A percentile compares a stretch with the other conserved stretches of the same genome.
Evolutionary conservation across 306 rosid species (phyloP).

Genomic region (Clitoria ternatea): DNA sequence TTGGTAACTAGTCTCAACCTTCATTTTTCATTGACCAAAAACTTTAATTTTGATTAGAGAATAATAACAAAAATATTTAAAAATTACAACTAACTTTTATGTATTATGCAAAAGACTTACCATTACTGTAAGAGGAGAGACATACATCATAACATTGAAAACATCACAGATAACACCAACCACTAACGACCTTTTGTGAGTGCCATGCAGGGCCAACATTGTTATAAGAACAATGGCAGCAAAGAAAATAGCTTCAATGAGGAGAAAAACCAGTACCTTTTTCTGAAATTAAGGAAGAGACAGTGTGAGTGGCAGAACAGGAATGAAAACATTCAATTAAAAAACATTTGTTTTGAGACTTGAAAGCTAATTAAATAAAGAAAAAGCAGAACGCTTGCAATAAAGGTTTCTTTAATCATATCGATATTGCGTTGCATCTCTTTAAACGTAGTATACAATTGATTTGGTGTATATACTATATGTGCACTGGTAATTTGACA

Average conservation of each 20-base stretch:
- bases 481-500: too few relatives aligned
- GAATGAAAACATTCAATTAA: not conserved
- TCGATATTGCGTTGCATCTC: not conserved
- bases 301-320: not conserved
- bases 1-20: too few relatives aligned
- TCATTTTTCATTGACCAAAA: too few relatives aligned
- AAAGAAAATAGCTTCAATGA: constrained; percentile 30
- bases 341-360: not conserved
- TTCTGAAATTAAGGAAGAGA: constrained; percentile 35
- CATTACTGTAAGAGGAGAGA: constrained; percentile 64
- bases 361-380: not conserved
- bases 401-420: not conserved
- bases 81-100: too few relatives aligned
- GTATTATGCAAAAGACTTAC: constrained; percentile 30
- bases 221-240: constrained; percentile 34
- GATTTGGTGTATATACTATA: too few relatives aligned
- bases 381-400: not conserved
- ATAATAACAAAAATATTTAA: too few relatives aligned
- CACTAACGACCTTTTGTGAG: constrained; percentile 40
- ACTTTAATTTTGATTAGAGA: too few relatives aligned
- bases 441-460: too few relatives aligned
- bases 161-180: constrained; percentile 65
- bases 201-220: constrained; percentile 36
- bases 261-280: constrained; percentile 20
- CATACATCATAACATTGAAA: constrained; percentile 70